Conservation (phyloP, 1,284 basidiomycete genomes). For the Heterobasidion parviporum region DNA sequence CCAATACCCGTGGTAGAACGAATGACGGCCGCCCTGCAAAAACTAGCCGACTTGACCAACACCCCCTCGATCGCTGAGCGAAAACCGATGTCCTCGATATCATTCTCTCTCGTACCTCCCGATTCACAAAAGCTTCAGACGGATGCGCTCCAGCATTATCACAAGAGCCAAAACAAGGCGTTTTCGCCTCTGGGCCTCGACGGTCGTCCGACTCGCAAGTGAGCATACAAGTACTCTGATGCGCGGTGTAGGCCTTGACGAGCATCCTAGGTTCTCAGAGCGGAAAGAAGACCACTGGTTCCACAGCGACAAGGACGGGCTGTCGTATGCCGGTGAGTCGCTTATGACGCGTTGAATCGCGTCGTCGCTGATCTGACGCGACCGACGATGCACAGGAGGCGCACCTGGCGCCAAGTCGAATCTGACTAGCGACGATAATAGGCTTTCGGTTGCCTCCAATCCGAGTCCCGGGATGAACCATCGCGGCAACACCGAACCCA, state of each 20-base stretch:
- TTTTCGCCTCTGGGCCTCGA: slow-evolving; percentile 51
- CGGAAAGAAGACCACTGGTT: slow-evolving; percentile 46
- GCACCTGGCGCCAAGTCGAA: not conserved
- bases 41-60: slow-evolving; percentile 40
- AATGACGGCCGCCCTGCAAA: slow-evolving; percentile 44
- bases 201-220: slow-evolving; percentile 56
- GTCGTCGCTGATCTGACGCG: too few species aligned
- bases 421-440: not conserved
- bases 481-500: slow-evolving; percentile 18
- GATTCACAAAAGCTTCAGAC: slow-evolving; percentile 44
- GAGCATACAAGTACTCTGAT: slow-evolving; percentile 13
- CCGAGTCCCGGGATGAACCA: not conserved
- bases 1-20: slow-evolving; percentile 29
- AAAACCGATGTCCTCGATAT: slow-evolving; percentile 52
- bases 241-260: not conserved
- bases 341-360: not conserved
- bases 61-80: slow-evolving; percentile 38
- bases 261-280: slow-evolving; percentile 20
- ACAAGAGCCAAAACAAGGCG: slow-evolving; percentile 34
- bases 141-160: slow-evolving; percentile 38
- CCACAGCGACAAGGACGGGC: slow-evolving; percentile 28
- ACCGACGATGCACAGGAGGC: not conserved
- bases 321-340: slow-evolving; percentile 2
- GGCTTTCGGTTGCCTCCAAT: not conserved
- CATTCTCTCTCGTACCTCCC: slow-evolving; percentile 53